Conservation (phyloP, 179 eudicot species). For the Nepenthes alata region DNA sequence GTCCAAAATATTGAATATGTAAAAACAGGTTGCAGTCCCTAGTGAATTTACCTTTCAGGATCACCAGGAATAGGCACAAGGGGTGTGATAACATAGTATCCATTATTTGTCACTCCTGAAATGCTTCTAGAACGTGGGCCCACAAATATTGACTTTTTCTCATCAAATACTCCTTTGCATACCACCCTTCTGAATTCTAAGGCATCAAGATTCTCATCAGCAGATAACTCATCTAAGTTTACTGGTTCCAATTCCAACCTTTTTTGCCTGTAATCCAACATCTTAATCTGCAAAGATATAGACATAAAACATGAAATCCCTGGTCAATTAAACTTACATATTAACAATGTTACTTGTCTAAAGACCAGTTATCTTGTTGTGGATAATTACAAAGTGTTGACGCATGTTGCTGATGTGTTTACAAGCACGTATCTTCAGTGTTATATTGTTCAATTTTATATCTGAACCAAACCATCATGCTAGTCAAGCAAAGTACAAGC, state of each 20-base stretch:
- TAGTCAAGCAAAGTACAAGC: too few relatives aligned
- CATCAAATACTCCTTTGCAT: conserved; percentile 64
- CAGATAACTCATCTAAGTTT: conserved; percentile 29
- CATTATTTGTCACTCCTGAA: conserved; percentile 95
- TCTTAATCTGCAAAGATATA: conserved; percentile 40
- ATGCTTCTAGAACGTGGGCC: conserved; percentile 98
- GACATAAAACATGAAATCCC: background rate
- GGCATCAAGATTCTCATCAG: conserved; percentile 27
- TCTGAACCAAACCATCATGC: background rate
- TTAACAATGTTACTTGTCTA: too few relatives aligned
- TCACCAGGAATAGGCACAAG: conserved; percentile 52
- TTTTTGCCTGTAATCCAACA: conserved; percentile 69
- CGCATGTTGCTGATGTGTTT: too few relatives aligned
- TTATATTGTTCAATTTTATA: background rate
- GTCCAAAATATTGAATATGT: too few relatives aligned
- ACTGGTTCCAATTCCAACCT: conserved; percentile 64
- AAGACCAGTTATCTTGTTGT: too few relatives aligned
- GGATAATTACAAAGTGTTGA: too few relatives aligned
- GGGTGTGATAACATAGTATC: conserved; percentile 77
- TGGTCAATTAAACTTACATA: background rate
- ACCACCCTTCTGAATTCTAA: conserved; percentile 70
- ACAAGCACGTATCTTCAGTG: too few relatives aligned
- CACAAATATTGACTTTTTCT: conserved; percentile 60
- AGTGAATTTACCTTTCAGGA: conserved; percentile 47
- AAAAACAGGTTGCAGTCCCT: background rate